phyloP scores from a whole-genome alignment of 495 filamentous ascomycete genomes.

The Xylaria flabelliformis region DNA sequence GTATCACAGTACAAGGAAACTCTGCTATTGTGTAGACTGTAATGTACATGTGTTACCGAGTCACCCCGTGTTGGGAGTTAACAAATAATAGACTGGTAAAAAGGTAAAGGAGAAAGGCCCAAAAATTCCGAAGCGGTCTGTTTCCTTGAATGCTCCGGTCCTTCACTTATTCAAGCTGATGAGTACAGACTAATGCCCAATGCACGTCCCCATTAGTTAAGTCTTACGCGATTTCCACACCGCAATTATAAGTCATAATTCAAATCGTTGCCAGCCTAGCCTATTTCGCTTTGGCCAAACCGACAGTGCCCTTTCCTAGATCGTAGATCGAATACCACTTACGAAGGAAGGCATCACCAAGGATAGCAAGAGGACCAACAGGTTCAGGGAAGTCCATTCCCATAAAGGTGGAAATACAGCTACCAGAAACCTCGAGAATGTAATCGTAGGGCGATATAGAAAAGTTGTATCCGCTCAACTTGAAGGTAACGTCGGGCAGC shows the following conservation, averaged over 20 bases:
- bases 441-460: slow-evolving; percentile 90
- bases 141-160: not conserved
- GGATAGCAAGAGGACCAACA: slow-evolving; percentile 89
- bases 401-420: slow-evolving; percentile 97
- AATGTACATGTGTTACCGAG: slow-evolving; percentile 23
- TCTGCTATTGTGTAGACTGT: slow-evolving; percentile 12
- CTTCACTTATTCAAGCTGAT: not conserved
- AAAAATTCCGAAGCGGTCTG: not conserved
- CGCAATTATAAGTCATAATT: slow-evolving; percentile 24
- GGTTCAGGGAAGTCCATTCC: slow-evolving; percentile 96
- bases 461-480: slow-evolving; percentile 86
- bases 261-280: slow-evolving; percentile 15
- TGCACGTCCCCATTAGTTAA: slow-evolving; percentile 12
- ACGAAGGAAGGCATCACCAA: slow-evolving; percentile 97
- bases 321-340: slow-evolving; percentile 98
- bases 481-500: slow-evolving; percentile 89
- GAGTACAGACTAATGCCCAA: not conserved
- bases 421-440: slow-evolving; percentile 92
- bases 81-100: not conserved
- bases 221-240: slow-evolving; percentile 21
- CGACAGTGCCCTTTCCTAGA: slow-evolving; percentile 81
- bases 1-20: not conserved
- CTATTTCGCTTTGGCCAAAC: slow-evolving; percentile 83
- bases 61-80: not conserved
- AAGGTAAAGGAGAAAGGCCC: not conserved